Conservation (phyloP, 2,329 filamentous ascomycete genomes). For the Penicillium sp. region DNA sequence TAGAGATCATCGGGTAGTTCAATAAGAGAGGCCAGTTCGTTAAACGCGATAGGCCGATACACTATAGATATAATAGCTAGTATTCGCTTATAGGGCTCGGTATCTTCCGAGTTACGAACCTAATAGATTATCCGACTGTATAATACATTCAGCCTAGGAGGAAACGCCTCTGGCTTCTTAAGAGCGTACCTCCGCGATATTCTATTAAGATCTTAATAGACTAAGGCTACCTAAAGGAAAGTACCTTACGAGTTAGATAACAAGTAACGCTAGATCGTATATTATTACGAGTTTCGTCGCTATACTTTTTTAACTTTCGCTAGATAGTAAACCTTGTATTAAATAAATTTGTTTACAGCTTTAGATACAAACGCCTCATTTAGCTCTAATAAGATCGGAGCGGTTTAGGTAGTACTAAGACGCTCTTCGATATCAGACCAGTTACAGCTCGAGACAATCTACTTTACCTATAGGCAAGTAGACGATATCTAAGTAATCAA, state of each 20-base stretch:
- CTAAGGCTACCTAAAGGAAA: constrained; percentile 42
- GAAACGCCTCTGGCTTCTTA: constrained; percentile 2
- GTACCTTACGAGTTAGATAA: constrained; percentile 32
- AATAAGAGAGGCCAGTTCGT: background rate
- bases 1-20: background rate
- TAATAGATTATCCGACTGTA: constrained; percentile 24
- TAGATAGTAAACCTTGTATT: constrained; percentile 19
- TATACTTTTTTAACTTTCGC: constrained; percentile 24
- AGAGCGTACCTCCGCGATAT: background rate
- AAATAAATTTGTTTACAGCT: constrained; percentile 22
- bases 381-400: constrained; percentile 28
- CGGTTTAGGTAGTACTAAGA: constrained; percentile 17
- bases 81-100: background rate
- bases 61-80: background rate
- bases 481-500: constrained; percentile 30
- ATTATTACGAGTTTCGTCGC: constrained; percentile 7
- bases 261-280: constrained; percentile 19
- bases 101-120: constrained; percentile 18
- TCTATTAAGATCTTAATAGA: constrained; percentile 28
- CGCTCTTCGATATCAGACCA: constrained; percentile 36
- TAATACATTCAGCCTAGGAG: constrained; percentile 10
- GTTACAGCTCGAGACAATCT: constrained; percentile 50
- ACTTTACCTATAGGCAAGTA: constrained; percentile 34
- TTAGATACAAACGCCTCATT: constrained; percentile 16
- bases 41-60: background rate